phyloP scores from a whole-genome alignment of 106 monocot genomes.

The Dendrobium huoshanense region DNA sequence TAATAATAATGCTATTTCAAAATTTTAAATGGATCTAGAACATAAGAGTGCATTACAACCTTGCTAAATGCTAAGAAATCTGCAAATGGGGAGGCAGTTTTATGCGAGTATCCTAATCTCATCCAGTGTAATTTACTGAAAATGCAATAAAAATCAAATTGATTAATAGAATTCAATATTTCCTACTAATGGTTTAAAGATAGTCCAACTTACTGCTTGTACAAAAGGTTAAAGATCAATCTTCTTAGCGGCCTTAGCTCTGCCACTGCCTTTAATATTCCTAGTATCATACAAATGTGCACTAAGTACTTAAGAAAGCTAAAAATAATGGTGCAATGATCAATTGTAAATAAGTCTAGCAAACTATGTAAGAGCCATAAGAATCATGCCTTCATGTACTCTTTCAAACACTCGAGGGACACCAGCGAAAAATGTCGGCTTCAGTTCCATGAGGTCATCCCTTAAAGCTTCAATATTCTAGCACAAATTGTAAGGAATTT shows the following conservation, averaged over 20 bases:
- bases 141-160: conserved; percentile 2
- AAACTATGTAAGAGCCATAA: not conserved
- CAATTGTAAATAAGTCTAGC: not conserved
- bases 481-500: not conserved
- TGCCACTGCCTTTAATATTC: conserved; percentile 62
- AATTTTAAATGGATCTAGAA: not conserved
- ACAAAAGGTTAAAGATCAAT: conserved; percentile 74
- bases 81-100: conserved; percentile 72
- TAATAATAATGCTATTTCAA: not conserved
- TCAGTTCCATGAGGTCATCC: conserved; percentile 87
- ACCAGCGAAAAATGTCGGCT: conserved; percentile 81
- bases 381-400: conserved; percentile 64
- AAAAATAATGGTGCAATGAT: not conserved
- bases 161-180: not conserved
- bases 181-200: not conserved
- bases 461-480: conserved; percentile 78
- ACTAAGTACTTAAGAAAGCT: not conserved
- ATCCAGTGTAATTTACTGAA: conserved; percentile 78
- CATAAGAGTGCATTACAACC: conserved; percentile 23
- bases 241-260: conserved; percentile 77
- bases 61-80: conserved; percentile 81
- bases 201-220: conserved; percentile 51
- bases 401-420: conserved; percentile 94
- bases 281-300: conserved; percentile 15
- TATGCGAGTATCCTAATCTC: conserved; percentile 59